These are phyloP conservation scores for Cynara cardunculus DNA, from an alignment of 129 eudicot genomes.

Conservation along the genomic window DNA sequence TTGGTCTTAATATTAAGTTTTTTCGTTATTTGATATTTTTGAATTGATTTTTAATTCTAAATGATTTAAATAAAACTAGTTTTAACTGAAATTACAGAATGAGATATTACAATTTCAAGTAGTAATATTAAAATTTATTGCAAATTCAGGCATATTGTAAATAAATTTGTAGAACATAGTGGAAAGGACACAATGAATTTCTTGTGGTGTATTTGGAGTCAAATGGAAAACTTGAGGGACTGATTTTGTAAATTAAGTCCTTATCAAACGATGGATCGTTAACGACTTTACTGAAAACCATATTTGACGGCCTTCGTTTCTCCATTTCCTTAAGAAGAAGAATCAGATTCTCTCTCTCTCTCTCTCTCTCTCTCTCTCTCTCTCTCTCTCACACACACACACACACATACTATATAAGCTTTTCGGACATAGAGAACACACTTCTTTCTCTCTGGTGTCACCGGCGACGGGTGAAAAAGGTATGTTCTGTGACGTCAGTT, in stretches of 20 bases:
- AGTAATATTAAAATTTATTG: not conserved
- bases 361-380: constrained; percentile 11
- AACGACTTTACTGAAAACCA: constrained; percentile 45
- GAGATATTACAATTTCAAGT: not conserved
- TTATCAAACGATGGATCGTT: constrained; percentile 17
- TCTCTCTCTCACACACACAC: constrained; percentile 1
- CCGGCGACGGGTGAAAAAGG: constrained; percentile 29
- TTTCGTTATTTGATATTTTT: not conserved
- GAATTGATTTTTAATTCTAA: not conserved
- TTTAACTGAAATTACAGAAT: not conserved
- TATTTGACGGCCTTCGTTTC: constrained; percentile 34
- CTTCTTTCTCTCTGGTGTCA: constrained; percentile 17
- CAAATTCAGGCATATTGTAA: not conserved
- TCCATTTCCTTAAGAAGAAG: constrained; percentile 30
- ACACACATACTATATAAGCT: constrained; percentile 6
- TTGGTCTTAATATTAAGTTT: not conserved
- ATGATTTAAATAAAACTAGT: too few relatives aligned
- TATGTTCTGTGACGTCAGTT: constrained; percentile 37
- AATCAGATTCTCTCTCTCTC: constrained; percentile 36
- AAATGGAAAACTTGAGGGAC: not conserved
- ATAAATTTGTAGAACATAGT: not conserved
- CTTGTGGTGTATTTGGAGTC: not conserved
- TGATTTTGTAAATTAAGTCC: not conserved
- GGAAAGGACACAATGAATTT: not conserved
- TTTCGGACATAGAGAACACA: constrained; percentile 11